Conservation (phyloP, 257 asterid genomes). For the Euphrasia confusa region DNA sequence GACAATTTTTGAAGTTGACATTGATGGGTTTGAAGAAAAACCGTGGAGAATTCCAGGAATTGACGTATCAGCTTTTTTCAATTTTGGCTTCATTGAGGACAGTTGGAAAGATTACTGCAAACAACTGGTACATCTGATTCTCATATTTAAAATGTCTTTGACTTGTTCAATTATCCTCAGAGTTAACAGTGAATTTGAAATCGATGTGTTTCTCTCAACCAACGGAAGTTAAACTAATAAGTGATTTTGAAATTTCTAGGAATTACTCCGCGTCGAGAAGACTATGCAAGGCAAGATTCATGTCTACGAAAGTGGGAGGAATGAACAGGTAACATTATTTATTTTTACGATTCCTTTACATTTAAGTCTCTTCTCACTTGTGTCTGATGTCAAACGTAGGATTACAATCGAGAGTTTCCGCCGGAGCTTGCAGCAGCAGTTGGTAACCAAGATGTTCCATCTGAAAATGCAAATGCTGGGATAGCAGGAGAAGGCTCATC, state of each 20-base stretch:
- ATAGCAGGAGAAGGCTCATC: conserved; percentile 48
- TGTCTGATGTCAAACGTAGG: conserved; percentile 45
- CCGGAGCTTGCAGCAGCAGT: conserved; percentile 99
- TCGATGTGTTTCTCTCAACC: conserved; percentile 4
- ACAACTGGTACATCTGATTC: conserved; percentile 62
- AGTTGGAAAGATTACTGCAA: conserved; percentile 97
- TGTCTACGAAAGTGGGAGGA: conserved; percentile 90
- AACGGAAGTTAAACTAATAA: conserved; percentile 26
- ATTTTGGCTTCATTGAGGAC: conserved; percentile 87
- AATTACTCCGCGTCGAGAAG: conserved; percentile 85
- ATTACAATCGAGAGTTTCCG: conserved; percentile 95
- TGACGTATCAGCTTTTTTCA: conserved; percentile 80
- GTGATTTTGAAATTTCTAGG: conserved; percentile 47
- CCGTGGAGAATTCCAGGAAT: conserved; percentile 89
- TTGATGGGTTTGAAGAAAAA: conserved; percentile 91
- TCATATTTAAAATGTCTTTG: conserved; percentile 13
- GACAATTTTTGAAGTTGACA: conserved; percentile 98
- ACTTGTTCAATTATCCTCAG: conserved; percentile 1
- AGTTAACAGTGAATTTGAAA: conserved; percentile 14
- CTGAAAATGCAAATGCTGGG: conserved; percentile 51
- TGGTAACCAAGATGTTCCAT: conserved; percentile 56
- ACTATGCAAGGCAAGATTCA: conserved; percentile 96
- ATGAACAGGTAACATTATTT: conserved; percentile 67
- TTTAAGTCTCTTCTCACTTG: background rate
- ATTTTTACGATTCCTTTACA: background rate